A percentile compares a stretch with the other conserved stretches of the same genome.
These are phyloP conservation scores for Blastobotrys malaysiensis DNA, from an alignment of 1,139 yeast genomes.

Conservation along the genomic window DNA sequence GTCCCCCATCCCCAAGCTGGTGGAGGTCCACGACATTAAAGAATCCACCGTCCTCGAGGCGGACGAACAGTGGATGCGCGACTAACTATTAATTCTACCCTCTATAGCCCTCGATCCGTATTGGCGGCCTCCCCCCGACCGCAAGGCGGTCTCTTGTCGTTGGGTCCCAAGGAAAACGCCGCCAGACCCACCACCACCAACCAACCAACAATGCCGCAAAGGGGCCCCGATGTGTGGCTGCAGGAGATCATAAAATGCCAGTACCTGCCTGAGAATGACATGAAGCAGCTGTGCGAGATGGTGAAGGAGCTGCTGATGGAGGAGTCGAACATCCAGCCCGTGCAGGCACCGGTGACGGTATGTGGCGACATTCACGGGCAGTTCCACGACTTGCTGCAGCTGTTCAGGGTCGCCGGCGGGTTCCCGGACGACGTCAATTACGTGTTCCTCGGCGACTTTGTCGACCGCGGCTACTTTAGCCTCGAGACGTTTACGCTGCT, in stretches of 20 bases:
- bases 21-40: conserved; percentile 17
- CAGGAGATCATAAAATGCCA: conserved; percentile 89
- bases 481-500: conserved; percentile 86
- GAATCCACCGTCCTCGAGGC: conserved; percentile 2
- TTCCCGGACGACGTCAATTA: conserved; percentile 76
- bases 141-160: background rate
- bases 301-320: conserved; percentile 88
- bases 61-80: conserved; percentile 12
- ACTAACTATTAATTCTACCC: background rate
- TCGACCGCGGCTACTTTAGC: conserved; percentile 92
- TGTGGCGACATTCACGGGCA: conserved; percentile 99
- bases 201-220: conserved; percentile 48
- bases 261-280: conserved; percentile 83
- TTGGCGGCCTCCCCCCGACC: no score
- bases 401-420: conserved; percentile 91
- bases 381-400: conserved; percentile 87
- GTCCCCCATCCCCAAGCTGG: conserved; percentile 26
- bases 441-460: conserved; percentile 90
- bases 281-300: conserved; percentile 93
- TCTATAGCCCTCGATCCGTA: background rate
- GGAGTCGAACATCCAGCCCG: conserved; percentile 94
- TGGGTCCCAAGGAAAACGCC: background rate
- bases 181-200: conserved; percentile 2
- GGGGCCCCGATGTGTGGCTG: conserved; percentile 95
- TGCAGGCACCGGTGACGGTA: conserved; percentile 94